Evolutionary conservation across 2,329 filamentous ascomycete genomes (phyloP).

Genomic region (Neodidymelliopsis sp.): DNA sequence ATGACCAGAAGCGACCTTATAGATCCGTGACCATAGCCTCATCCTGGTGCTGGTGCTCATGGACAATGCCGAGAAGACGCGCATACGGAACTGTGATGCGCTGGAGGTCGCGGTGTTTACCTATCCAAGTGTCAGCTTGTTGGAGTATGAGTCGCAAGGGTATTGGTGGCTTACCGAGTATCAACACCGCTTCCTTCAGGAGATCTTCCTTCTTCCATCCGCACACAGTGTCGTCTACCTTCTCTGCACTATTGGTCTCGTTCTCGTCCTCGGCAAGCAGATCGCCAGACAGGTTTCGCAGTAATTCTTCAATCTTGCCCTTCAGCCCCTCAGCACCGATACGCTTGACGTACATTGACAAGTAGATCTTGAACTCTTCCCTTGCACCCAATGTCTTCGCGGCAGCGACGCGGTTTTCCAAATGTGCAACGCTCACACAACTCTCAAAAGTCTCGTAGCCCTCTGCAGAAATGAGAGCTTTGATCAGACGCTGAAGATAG

Average conservation of each 20-base stretch:
- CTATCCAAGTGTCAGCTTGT: conserved; percentile 59
- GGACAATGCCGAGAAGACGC: conserved; percentile 55
- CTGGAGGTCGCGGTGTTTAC: conserved; percentile 94
- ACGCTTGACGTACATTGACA: conserved; percentile 98
- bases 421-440: conserved; percentile 87
- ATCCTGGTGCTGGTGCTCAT: conserved; percentile 35
- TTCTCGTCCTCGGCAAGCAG: conserved; percentile 67
- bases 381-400: conserved; percentile 83
- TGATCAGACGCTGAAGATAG: conserved; percentile 89
- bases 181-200: conserved; percentile 88
- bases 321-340: conserved; percentile 88
- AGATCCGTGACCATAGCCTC: conserved; percentile 48
- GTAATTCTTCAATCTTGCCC: conserved; percentile 89
- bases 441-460: conserved; percentile 93
- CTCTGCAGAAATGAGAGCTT: conserved; percentile 84
- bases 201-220: conserved; percentile 91
- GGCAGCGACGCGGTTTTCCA: conserved; percentile 93
- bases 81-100: conserved; percentile 95
- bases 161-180: conserved; percentile 72
- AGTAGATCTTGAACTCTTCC: conserved; percentile 91
- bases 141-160: not conserved
- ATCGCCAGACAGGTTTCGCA: conserved; percentile 81
- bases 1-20: conserved; percentile 20
- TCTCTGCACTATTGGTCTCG: conserved; percentile 58
- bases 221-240: conserved; percentile 76